phyloP scores from a whole-genome alignment of 805 yeast species.

The Candida dajiaensis region DNA sequence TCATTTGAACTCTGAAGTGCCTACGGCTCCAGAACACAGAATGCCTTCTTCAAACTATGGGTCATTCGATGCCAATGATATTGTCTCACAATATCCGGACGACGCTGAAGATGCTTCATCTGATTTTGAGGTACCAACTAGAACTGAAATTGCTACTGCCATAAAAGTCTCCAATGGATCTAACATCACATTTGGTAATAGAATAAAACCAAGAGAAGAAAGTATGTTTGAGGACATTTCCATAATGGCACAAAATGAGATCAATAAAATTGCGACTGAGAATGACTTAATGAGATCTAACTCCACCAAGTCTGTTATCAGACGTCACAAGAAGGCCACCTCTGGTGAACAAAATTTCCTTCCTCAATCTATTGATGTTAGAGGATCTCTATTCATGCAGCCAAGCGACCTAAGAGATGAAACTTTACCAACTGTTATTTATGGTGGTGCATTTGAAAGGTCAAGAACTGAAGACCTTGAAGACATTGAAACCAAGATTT shows the following conservation, averaged over 20 bases:
- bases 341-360: constrained; percentile 10
- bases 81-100: constrained; percentile 1
- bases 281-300: constrained; percentile 9
- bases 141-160: constrained; percentile 22
- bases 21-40: constrained; percentile 10
- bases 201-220: constrained; percentile 13
- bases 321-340: constrained; percentile 18
- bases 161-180: constrained; percentile 23
- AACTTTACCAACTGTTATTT: constrained; percentile 6
- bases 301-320: constrained; percentile 17
- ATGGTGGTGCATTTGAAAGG: constrained; percentile 9
- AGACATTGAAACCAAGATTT: constrained; percentile 14
- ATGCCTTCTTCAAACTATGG: constrained; percentile 22
- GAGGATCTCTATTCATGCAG: constrained; percentile 21
- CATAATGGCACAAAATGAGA: background rate
- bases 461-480: constrained; percentile 10
- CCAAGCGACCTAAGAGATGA: constrained; percentile 17
- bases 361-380: constrained; percentile 12
- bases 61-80: constrained; percentile 9
- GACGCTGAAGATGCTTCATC: constrained; percentile 18
- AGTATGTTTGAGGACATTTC: constrained; percentile 22
- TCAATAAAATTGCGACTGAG: background rate
- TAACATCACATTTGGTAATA: constrained; percentile 17
- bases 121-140: constrained; percentile 22
- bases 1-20: constrained; percentile 6